Evolutionary conservation across 2,329 filamentous ascomycete genomes (phyloP).

Genomic region (Alternaria conjuncta): DNA sequence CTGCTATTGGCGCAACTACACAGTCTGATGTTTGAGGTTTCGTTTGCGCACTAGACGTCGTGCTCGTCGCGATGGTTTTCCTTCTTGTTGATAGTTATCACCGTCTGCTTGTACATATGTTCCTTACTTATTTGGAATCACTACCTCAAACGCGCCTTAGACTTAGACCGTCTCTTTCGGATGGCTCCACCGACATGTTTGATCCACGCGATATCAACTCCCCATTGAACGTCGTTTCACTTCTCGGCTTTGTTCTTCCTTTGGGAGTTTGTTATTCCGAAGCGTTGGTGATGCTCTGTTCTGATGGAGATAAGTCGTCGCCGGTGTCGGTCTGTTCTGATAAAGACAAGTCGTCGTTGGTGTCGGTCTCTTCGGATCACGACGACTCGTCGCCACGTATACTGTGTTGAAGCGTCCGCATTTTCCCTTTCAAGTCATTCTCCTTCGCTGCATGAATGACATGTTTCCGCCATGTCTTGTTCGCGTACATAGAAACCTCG

Average conservation of each 20-base stretch:
- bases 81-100: not conserved
- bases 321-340: too few relatives aligned
- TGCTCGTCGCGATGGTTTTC: not conserved
- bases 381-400: not conserved
- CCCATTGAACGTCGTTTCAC: not conserved
- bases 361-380: not conserved
- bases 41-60: not conserved
- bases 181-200: not conserved
- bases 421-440: not conserved
- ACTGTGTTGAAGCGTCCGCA: not conserved
- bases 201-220: not conserved
- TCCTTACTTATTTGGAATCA: not conserved
- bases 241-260: too few relatives aligned
- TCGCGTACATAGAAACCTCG: not conserved
- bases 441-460: rapidly evolving
- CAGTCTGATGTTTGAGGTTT: constrained; percentile 7
- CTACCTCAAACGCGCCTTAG: not conserved
- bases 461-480: not conserved
- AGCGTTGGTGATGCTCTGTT: not conserved
- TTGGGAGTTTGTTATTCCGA: not conserved
- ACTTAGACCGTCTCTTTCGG: not conserved
- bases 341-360: too few relatives aligned
- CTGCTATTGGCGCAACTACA: constrained; percentile 52
- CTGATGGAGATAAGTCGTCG: too few relatives aligned
- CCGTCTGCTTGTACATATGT: not conserved